Evolutionary conservation across 768 basidiomycete species (phyloP), one percentile per base, ranked within the genome.

Genomic region (Mrakia frigida): DNA sequence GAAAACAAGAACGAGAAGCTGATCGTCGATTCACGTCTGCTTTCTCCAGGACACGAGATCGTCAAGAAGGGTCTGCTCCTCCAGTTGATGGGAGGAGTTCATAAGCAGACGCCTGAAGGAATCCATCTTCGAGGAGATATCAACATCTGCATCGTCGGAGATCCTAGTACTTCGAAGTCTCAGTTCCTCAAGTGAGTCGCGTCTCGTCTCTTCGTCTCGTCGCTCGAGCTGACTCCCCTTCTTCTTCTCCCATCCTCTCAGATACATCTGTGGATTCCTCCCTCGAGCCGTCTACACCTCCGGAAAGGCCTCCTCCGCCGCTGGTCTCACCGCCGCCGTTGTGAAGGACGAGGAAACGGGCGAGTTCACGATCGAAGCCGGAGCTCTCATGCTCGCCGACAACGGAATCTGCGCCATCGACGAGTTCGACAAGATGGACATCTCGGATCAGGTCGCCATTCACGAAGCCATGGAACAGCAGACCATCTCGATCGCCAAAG

Each of bases 391-490:
- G 97, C 88, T 99, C 5, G 97, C 97, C 9, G 97, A 99, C 85
- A 98, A 98, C 80, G 97, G 97, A 11, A 98, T 98, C 82, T 99
- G 97, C 82, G 95, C 95, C n/a, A 99, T 99, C 81, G 97, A 99
- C 85, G 97, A 98, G 84, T 99, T 99, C 81, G 97, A 99, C 88
- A 99, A 99, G 85, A 99, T 99, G 97, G 96, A 98, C 83, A 90
- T 98, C 72, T 90, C 92, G 0, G 97, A 98, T 83, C 97, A 98
- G 83, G 94, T 98, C 60, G 97, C 97, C 50, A 98, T 99, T 80
- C 97, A 99, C 87, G 96, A 98, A 87, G 96, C 96, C 11, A 98
- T 98, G 96, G 96, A 98, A 89, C 96, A 98, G 85, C 95, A 98
- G 85, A 98, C 96, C 0, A 98, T 98, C 80, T 97, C 94, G 39